Conservation (phyloP, 176 grass and related monocot species). For the Carex pumila region DNA sequence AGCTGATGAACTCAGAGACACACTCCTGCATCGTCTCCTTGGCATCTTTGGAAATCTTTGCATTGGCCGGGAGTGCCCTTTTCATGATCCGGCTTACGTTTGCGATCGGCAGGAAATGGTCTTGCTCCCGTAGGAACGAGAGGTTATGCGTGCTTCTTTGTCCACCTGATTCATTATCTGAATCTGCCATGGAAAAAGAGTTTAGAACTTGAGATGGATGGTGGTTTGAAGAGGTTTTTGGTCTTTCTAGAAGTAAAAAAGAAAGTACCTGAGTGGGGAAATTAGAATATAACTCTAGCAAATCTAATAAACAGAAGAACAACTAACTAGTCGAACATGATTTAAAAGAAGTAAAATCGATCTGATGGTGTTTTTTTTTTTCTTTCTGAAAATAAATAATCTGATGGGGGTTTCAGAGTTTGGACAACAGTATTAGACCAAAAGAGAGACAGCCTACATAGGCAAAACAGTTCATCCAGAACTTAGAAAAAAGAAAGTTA, state of each 20-base stretch:
- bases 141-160: constrained; percentile 28
- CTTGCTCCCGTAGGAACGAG: constrained; percentile 66
- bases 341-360: neutral
- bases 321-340: neutral
- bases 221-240: neutral
- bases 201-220: neutral
- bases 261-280: neutral
- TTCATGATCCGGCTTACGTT: constrained; percentile 99
- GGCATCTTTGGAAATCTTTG: constrained; percentile 93
- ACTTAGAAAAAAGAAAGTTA: neutral
- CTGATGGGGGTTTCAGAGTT: neutral
- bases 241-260: neutral
- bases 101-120: constrained; percentile 82
- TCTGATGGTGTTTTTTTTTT: neutral
- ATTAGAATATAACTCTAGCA: neutral
- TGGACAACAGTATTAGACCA: neutral
- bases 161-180: constrained; percentile 79
- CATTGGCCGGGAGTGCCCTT: constrained; percentile 85
- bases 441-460: neutral
- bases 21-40: constrained; percentile 99
- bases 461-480: neutral
- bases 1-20: constrained; percentile 96
- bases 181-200: constrained; percentile 51
- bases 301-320: neutral
- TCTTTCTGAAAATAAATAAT: neutral